phyloP scores from a whole-genome alignment of 441 rosid species.

The Euphorbia celastroides region DNA sequence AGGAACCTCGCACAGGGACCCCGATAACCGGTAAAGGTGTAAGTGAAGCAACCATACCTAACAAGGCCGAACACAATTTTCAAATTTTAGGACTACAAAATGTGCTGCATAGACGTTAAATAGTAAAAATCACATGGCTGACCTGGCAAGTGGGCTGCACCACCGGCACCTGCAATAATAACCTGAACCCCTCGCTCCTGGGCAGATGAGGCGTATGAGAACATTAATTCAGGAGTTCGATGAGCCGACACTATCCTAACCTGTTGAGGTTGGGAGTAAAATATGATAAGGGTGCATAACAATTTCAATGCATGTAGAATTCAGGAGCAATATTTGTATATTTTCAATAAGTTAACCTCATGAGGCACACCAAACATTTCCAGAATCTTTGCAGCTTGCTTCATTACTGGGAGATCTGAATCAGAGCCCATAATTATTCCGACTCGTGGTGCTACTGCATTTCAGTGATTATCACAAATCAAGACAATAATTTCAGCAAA shows the following conservation, averaged over 20 bases:
- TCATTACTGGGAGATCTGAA: constrained; percentile 95
- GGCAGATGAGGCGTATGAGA: constrained; percentile 71
- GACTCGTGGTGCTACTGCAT: constrained; percentile 64
- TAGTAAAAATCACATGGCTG: constrained; percentile 17
- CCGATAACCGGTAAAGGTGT: constrained; percentile 95
- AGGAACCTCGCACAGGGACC: constrained; percentile 82
- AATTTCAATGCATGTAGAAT: background rate
- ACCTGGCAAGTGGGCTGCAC: constrained; percentile 97
- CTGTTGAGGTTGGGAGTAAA: constrained; percentile 27
- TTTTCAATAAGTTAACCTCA: constrained; percentile 46
- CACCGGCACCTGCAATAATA: constrained; percentile 98
- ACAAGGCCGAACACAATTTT: constrained; percentile 12
- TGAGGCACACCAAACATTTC: constrained; percentile 58
- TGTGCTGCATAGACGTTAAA: background rate
- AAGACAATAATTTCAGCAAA: constrained; percentile 2
- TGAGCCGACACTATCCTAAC: constrained; percentile 87
- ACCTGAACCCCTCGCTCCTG: constrained; percentile 62
- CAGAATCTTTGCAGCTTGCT: constrained; percentile 78
- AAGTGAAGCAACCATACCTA: constrained; percentile 96
- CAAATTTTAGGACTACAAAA: background rate
- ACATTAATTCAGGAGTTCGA: constrained; percentile 88
- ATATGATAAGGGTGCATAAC: background rate
- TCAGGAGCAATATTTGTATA: background rate
- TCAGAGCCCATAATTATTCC: constrained; percentile 97
- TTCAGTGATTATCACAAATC: constrained; percentile 16